Evolutionary conservation across 2,329 filamentous ascomycete species (phyloP), one percentile per base, ranked within the genome.

Genomic region (Fusarium anguioides): DNA sequence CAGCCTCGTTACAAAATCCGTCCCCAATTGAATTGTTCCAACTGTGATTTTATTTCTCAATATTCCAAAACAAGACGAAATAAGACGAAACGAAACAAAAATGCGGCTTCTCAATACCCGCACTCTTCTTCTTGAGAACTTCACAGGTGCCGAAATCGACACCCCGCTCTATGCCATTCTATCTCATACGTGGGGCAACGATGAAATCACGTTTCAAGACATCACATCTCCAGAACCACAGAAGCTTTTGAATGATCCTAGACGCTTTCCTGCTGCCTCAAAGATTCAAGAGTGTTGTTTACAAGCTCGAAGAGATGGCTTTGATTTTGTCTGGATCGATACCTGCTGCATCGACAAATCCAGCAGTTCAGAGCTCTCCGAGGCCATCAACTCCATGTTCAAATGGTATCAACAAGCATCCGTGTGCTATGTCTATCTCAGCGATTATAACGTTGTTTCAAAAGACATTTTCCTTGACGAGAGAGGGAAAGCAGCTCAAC

Each of bases 181-280:
- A 1, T 80, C 77, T 10, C 77, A 79, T 37, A 78, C 75, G 1
- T 80, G 78, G 77, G 72, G 58, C 2, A 47, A 64, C 4, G 67
- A 71, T 4, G 76, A 79, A 51, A 70, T 78, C 5, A 65, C 56
- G 4, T 75, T 76, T 20, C 66, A 75, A n/a, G 72, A 77, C 20
- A 26, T 73, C n/a, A n/a, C n/a, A n/a, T n/a, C n/a, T n/a, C n/a
- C n/a, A n/a, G n/a, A n/a, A 15, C 59, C 64, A 12, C 44, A 50
- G 10, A 29, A 35, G 5, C 15, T 45, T 4, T 15, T 48, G 2
- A 31, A 33, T 8, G 14, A 44, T 2, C 33, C 66, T 2, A 21
- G 21, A 4, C 20, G 5, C 2, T 36, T 49, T 2, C 21, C 21
- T 7, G 61, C 67, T 2, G 75, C 65, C 24, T 35, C 24, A 20